Evolutionary conservation across 495 filamentous ascomycete species (phyloP), one percentile per base, ranked within the genome.

Genomic region (Penicillium taxi): DNA sequence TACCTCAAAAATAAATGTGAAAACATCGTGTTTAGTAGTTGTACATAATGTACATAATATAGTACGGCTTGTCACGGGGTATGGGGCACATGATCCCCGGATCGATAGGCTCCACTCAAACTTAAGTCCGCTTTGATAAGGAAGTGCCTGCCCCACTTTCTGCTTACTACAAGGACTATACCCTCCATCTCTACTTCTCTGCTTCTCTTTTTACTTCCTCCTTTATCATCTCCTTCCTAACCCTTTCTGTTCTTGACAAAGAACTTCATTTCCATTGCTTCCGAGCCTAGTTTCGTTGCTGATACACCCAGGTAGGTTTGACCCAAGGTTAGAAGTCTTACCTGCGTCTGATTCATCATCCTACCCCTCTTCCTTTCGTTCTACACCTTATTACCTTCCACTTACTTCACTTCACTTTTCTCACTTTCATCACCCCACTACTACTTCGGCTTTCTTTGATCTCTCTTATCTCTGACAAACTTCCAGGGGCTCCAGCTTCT

Each of bases 341-440:
- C 44, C 37, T 37, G 30, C 35, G 40, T 41, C 45, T 45, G 49
- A 46, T 47, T 50, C 47, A 56, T 53, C 44, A 47, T 39, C 41
- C 44, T 55, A 55, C 53, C 53, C 52, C 47, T 53, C 50, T 39
- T 37, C 44, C 38, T 41, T 39, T 20, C n/a, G n/a, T n/a, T n/a
- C n/a, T n/a, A n/a, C n/a, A n/a, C n/a, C n/a, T 34, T 34, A 36
- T 45, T 39, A 26, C 41, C 37, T 41, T 32, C 27, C 29, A 26
- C 27, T 26, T 32, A 35, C 31, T 32, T 41, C 45, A 26, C 38
- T 24, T 42, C 37, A 33, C 30, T 16, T 27, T 30, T 29, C 27
- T 35, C 44, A 37, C 45, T 32, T 34, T 24, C 17, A 32, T 45
- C 41, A n/a, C n/a, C n/a, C n/a, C n/a, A n/a, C n/a, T n/a, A n/a